Conservation (phyloP, 1,284 basidiomycete species). For the Spongiforma sp. region DNA sequence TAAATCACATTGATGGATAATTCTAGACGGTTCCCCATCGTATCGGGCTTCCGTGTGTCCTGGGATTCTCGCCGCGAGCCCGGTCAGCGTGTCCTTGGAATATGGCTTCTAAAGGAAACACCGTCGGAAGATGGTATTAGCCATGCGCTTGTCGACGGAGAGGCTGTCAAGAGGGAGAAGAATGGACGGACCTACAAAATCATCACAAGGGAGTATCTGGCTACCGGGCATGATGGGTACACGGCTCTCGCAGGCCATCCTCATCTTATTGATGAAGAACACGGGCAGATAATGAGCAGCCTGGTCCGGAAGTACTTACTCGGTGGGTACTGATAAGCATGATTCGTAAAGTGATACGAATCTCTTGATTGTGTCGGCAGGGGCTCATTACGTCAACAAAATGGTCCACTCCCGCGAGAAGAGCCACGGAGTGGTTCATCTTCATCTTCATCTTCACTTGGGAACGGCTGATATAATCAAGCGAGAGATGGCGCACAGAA, state of each 20-base stretch:
- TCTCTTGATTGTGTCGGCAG: constrained; percentile 40
- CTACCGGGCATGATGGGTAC: constrained; percentile 85
- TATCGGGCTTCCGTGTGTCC: constrained; percentile 85
- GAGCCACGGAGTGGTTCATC: constrained; percentile 26
- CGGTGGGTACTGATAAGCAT: constrained; percentile 51
- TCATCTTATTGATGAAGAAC: constrained; percentile 86
- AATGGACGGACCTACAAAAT: constrained; percentile 73
- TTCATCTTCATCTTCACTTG: constrained; percentile 47
- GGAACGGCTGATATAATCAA: constrained; percentile 49
- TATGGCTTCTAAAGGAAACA: constrained; percentile 67
- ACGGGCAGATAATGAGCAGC: constrained; percentile 80
- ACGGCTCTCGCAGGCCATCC: constrained; percentile 66
- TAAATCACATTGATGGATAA: constrained; percentile 3
- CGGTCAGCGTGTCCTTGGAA: constrained; percentile 73
- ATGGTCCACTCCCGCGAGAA: constrained; percentile 50
- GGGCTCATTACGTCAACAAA: constrained; percentile 70
- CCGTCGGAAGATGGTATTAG: constrained; percentile 42
- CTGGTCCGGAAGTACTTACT: constrained; percentile 88
- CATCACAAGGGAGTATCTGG: constrained; percentile 80
- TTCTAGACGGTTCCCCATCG: constrained; percentile 83
- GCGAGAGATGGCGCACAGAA: constrained; percentile 44
- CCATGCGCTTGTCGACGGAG: constrained; percentile 50
- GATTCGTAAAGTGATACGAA: background rate
- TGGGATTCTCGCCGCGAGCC: constrained; percentile 85
- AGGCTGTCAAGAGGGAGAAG: constrained; percentile 58